These are phyloP conservation scores for Guadua angustifolia DNA, from an alignment of 176 grass and related monocot genomes.

Conservation along the genomic window DNA sequence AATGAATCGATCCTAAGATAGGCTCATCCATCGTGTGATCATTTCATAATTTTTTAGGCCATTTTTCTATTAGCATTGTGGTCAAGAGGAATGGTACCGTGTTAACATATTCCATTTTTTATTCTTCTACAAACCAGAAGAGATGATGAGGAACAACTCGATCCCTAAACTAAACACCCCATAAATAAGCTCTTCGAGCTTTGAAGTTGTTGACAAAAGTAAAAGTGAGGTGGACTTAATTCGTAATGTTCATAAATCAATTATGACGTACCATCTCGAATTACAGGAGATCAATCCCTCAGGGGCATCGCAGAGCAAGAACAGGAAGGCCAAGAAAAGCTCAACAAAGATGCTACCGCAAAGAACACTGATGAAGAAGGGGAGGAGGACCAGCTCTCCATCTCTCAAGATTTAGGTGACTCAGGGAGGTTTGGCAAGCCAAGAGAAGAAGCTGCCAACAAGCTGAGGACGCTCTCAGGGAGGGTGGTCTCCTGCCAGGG, in stretches of 20 bases:
- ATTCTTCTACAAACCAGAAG: neutral
- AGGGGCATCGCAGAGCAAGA: constrained; percentile 46
- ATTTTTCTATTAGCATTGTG: constrained; percentile 12
- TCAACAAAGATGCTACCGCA: constrained; percentile 26
- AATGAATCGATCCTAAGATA: constrained; percentile 1
- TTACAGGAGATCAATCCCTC: constrained; percentile 66
- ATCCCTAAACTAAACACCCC: neutral
- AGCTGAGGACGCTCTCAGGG: constrained; percentile 65
- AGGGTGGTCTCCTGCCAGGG: constrained; percentile 75
- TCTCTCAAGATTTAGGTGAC: constrained; percentile 50
- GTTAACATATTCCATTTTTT: neutral
- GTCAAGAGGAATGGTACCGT: neutral
- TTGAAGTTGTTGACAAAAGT: neutral
- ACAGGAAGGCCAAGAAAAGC: constrained; percentile 61
- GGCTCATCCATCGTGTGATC: neutral
- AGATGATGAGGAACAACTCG: neutral
- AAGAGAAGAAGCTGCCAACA: constrained; percentile 49
- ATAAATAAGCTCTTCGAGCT: neutral
- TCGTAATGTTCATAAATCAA: neutral
- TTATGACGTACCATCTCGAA: constrained; percentile 7
- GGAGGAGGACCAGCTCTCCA: constrained; percentile 52
- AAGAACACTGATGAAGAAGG: constrained; percentile 37
- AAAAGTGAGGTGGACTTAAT: neutral
- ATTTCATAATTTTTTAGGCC: neutral
- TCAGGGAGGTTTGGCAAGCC: constrained; percentile 53